Percentiles rank a stretch among this genome's conserved stretches.
Evolutionary conservation across 1,284 basidiomycete genomes (phyloP).

Genomic region (Rhodofomes roseus): DNA sequence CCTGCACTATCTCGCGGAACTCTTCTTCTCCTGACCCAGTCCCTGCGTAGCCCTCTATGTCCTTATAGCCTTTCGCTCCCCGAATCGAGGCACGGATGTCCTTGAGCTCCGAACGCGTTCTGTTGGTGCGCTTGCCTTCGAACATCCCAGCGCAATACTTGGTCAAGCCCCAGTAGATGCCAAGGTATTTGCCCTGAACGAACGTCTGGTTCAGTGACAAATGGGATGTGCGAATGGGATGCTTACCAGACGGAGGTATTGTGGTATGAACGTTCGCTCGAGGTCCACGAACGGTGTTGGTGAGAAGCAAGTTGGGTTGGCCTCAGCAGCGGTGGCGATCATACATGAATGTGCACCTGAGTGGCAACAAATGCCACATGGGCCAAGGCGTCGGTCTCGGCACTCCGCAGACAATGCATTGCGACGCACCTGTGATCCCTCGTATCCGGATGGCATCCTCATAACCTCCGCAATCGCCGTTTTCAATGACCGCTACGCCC

Average conservation of each 20-base stretch:
- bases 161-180: constrained; percentile 83
- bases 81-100: constrained; percentile 51
- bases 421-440: constrained; percentile 61
- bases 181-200: constrained; percentile 58
- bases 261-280: constrained; percentile 69
- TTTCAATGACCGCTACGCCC: constrained; percentile 85
- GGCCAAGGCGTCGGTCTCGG: not conserved
- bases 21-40: constrained; percentile 61
- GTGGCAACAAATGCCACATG: not conserved
- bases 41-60: constrained; percentile 50
- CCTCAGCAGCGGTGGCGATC: constrained; percentile 93
- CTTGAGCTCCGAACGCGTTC: constrained; percentile 58
- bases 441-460: constrained; percentile 78
- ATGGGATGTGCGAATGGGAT: not conserved
- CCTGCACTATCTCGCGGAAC: constrained; percentile 49
- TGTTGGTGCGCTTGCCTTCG: constrained; percentile 53
- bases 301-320: constrained; percentile 89
- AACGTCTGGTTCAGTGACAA: no score
- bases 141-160: constrained; percentile 90
- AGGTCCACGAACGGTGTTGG: constrained; percentile 65
- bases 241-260: constrained; percentile 70
- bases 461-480: constrained; percentile 87
- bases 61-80: constrained; percentile 65
- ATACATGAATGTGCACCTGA: constrained; percentile 88
- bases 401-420: constrained; percentile 2